These are phyloP conservation scores for Pseudozyma thailandica DNA, from an alignment of 1,284 basidiomycete genomes.

Conservation along the genomic window DNA sequence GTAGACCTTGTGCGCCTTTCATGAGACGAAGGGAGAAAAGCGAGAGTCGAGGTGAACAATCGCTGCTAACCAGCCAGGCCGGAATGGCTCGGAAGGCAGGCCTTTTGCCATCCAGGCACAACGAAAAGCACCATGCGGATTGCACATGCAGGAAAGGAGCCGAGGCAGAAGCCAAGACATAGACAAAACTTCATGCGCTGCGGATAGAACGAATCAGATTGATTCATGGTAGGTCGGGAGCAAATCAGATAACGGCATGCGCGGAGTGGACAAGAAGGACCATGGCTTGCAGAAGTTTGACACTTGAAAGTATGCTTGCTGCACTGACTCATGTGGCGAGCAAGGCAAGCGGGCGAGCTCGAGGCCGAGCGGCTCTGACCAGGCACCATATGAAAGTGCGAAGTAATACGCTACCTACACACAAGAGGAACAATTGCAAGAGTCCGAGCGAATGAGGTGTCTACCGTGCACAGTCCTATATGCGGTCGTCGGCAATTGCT, in stretches of 20 bases:
- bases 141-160: conserved; percentile 6
- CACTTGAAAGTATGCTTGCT: background rate
- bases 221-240: background rate
- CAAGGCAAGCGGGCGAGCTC: background rate
- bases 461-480: too few relatives aligned
- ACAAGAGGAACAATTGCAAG: too few relatives aligned
- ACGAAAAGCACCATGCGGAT: conserved; percentile 6
- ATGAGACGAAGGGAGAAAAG: background rate
- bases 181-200: conserved; percentile 20
- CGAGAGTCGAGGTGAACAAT: background rate
- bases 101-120: conserved; percentile 19
- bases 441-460: too few relatives aligned
- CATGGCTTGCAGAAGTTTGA: conserved; percentile 14
- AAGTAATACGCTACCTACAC: too few relatives aligned
- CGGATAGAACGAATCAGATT: conserved; percentile 5
- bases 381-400: too few relatives aligned
- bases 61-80: background rate
- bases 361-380: too few relatives aligned
- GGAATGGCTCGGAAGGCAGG: conserved; percentile 14
- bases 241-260: conserved; percentile 14
- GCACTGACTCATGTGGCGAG: background rate
- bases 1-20: background rate
- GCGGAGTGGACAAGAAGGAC: background rate
- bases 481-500: conserved; percentile 5
- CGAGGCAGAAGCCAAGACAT: conserved; percentile 11